Conservation (phyloP, 2,329 filamentous ascomycete species). For the Chrysoporthe austroafricana region DNA sequence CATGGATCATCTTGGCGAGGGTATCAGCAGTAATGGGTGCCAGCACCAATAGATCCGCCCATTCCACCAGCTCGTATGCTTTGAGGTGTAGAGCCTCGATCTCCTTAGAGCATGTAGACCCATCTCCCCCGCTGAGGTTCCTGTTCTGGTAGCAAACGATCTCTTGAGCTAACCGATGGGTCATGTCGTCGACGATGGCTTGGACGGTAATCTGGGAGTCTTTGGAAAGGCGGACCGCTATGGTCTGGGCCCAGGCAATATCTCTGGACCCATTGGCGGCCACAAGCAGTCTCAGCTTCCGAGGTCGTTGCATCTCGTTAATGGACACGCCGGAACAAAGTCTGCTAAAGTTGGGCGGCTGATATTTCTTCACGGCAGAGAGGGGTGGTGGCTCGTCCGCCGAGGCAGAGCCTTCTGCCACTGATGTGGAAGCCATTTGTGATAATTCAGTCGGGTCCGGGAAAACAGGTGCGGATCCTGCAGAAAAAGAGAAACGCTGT, state of each 20-base stretch:
- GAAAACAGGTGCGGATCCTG: slow-evolving; percentile 4
- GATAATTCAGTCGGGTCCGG: neutral
- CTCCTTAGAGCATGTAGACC: slow-evolving; percentile 44
- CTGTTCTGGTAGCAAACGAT: slow-evolving; percentile 64
- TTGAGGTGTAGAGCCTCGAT: slow-evolving; percentile 57
- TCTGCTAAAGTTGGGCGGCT: slow-evolving; percentile 17
- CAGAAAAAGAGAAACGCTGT: slow-evolving; percentile 19
- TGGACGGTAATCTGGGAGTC: slow-evolving; percentile 63
- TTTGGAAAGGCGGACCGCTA: slow-evolving; percentile 70
- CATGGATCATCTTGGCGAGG: slow-evolving; percentile 84
- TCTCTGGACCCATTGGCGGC: slow-evolving; percentile 68
- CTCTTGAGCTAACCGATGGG: slow-evolving; percentile 64
- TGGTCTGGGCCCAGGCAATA: slow-evolving; percentile 66
- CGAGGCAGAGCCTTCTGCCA: slow-evolving; percentile 24
- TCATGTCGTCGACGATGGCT: slow-evolving; percentile 68
- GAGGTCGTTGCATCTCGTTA: slow-evolving; percentile 44
- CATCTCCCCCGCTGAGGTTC: slow-evolving; percentile 8
- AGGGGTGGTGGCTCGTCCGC: slow-evolving; percentile 25
- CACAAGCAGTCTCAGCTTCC: slow-evolving; percentile 63
- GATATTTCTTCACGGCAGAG: neutral
- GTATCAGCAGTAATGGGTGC: slow-evolving; percentile 84
- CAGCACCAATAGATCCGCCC: slow-evolving; percentile 85
- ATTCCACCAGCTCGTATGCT: slow-evolving; percentile 73
- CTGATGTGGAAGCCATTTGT: slow-evolving; percentile 25
- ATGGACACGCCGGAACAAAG: slow-evolving; percentile 37